Base-by-base conservation (phyloP, 495 filamentous ascomycete species). In the Podospora sp. region DNA sequence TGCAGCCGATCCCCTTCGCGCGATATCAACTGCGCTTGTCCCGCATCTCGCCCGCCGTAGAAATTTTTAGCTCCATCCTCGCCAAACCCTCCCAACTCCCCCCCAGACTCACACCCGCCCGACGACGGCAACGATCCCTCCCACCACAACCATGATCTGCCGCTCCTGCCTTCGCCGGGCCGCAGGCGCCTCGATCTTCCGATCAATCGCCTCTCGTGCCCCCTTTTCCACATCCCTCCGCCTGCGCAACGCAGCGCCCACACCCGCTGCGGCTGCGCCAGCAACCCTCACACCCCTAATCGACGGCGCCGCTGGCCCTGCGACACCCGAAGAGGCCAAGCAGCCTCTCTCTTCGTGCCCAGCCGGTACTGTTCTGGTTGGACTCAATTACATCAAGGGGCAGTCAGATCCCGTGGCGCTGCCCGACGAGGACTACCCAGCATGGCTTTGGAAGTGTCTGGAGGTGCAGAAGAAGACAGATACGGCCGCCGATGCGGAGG, bases 341-440 rank as follows among this genome's bases (percentile, higher is more conserved):
- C 46, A 65, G 8, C 12, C 61, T 5, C 69, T 81, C 14, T 83
- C 81, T 8, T 73, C 75, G 52, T 89, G 89, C 58, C 77, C 83
- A 0, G 87, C 88, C 2, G 95, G 95, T 21, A 93, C 91, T 2
- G 79, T 84, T 36, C 74, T 99, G 62, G 87, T 82, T 33, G 92
- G 93, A 7, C 83, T 99, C 67, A 96, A 93, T 77, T 97, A 95
- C 81, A 81, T 96, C 73, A 97, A 97, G 82, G 80, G 79, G 63
- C 78, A 75, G 67, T 84, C 84, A 49, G 88, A 92, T 73, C 88
- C 88, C 0, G 70, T 96, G 12, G 95, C 95, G 29, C 80, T 88
- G 71, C 85, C 90, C 62, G 95, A 99, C 75, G 79, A 85, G 35
- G 93, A 92, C 63, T 99, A 99, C 80, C 95, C 95, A 18, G 85